phyloP scores from a whole-genome alignment of 805 yeast species.

The Kregervanrija pseudodelftensis region DNA sequence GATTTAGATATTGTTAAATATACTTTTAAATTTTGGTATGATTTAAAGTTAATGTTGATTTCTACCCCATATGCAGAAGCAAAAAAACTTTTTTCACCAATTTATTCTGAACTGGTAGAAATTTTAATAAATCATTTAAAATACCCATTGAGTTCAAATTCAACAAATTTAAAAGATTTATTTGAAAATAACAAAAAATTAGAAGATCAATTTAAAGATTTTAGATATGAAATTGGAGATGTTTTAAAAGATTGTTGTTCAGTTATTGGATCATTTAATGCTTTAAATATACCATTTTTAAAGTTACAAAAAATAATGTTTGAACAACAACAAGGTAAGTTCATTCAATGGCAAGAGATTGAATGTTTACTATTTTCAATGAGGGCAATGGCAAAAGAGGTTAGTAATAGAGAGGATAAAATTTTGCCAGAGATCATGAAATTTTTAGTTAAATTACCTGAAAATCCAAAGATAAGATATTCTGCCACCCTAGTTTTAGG shows the following conservation, averaged over 20 bases:
- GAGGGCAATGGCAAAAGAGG: slow-evolving; percentile 93
- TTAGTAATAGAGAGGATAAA: slow-evolving; percentile 53
- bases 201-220: slow-evolving; percentile 89
- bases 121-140: slow-evolving; percentile 62
- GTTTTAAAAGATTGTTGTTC: slow-evolving; percentile 94
- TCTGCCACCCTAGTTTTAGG: slow-evolving; percentile 92
- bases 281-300: slow-evolving; percentile 63
- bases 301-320: slow-evolving; percentile 39
- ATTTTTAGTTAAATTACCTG: slow-evolving; percentile 62
- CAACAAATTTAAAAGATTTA: slow-evolving; percentile 33
- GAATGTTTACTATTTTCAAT: slow-evolving; percentile 88
- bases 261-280: slow-evolving; percentile 70
- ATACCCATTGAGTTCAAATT: slow-evolving; percentile 49
- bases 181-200: slow-evolving; percentile 69
- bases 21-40: slow-evolving; percentile 90
- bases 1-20: slow-evolving; percentile 86
- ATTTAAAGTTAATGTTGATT: slow-evolving; percentile 63
- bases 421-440: slow-evolving; percentile 75
- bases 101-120: slow-evolving; percentile 51
- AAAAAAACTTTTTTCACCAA: slow-evolving; percentile 40
- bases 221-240: slow-evolving; percentile 95
- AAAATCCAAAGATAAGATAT: slow-evolving; percentile 79
- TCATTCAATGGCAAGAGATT: slow-evolving; percentile 68
- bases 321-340: slow-evolving; percentile 28
- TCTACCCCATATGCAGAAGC: slow-evolving; percentile 52